A percentile compares a stretch with the other conserved stretches of the same genome.
Evolutionary conservation across 371 early-diverging fungal genomes (phyloP).

Genomic region (Lichtheimia ramosa): DNA sequence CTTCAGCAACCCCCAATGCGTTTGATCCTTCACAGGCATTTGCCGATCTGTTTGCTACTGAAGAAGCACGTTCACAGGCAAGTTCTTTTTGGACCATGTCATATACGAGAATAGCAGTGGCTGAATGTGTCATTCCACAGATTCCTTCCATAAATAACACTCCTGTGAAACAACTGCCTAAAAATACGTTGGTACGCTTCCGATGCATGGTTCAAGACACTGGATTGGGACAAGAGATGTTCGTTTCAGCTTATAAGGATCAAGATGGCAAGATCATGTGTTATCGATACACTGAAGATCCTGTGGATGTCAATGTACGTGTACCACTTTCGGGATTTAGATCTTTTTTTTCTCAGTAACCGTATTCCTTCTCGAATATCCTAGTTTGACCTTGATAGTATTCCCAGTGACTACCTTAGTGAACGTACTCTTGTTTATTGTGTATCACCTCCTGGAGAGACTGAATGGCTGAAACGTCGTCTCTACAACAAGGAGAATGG

Average conservation of each 20-base stretch:
- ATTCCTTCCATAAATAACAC: slow-evolving; percentile 50
- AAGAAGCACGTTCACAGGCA: slow-evolving; percentile 20
- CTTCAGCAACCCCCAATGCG: slow-evolving; percentile 5
- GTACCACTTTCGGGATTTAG: neutral
- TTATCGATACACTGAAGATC: slow-evolving; percentile 42
- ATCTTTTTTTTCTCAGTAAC: too few relatives aligned
- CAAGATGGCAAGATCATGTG: slow-evolving; percentile 26
- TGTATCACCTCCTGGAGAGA: slow-evolving; percentile 65
- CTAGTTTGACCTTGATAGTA: slow-evolving; percentile 2
- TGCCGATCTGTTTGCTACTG: slow-evolving; percentile 12
- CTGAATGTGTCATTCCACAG: slow-evolving; percentile 20
- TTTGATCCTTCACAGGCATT: slow-evolving; percentile 25
- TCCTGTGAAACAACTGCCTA: slow-evolving; percentile 35
- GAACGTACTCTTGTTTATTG: slow-evolving; percentile 55
- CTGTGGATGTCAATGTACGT: slow-evolving; percentile 28
- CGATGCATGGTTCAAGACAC: slow-evolving; percentile 73
- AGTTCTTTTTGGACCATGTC: too few relatives aligned
- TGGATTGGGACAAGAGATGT: slow-evolving; percentile 62
- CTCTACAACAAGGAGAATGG: neutral
- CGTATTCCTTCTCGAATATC: neutral
- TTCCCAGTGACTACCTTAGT: slow-evolving; percentile 30
- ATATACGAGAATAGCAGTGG: neutral
- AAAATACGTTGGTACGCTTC: slow-evolving; percentile 59
- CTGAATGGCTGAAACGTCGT: slow-evolving; percentile 41
- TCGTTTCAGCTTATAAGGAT: slow-evolving; percentile 46